A percentile compares a stretch with the other conserved stretches of the same genome.
These are phyloP conservation scores for Amyloporia xantha DNA, from an alignment of 768 basidiomycete genomes.

Conservation along the genomic window DNA sequence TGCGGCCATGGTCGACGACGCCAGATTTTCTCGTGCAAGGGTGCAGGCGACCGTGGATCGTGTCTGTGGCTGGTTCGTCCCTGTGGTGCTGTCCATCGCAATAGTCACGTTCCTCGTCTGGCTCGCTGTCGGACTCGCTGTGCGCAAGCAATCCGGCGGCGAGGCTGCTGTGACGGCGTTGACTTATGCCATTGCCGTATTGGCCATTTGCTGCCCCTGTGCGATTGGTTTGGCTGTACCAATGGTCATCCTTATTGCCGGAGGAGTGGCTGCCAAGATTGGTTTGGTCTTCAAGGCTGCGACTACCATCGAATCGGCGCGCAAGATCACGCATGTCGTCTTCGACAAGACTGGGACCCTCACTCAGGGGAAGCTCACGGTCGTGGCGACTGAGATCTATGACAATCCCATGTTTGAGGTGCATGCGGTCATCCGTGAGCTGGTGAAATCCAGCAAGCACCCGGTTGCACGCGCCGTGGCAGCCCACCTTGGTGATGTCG, in stretches of 20 bases:
- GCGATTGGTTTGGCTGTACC: constrained; percentile 33
- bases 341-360: constrained; percentile 62
- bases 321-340: constrained; percentile 37
- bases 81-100: constrained; percentile 37
- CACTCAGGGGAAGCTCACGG: constrained; percentile 35
- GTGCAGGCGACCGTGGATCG: constrained; percentile 44
- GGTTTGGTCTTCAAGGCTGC: constrained; percentile 29
- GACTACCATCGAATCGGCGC: constrained; percentile 36
- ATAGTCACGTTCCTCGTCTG: constrained; percentile 31
- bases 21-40: constrained; percentile 30
- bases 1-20: constrained; percentile 28
- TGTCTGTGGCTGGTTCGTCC: constrained; percentile 43
- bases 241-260: constrained; percentile 30
- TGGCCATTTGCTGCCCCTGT: constrained; percentile 51
- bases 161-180: constrained; percentile 31
- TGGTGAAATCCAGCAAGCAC: constrained; percentile 29
- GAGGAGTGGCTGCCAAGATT: constrained; percentile 25
- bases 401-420: constrained; percentile 8
- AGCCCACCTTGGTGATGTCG: constrained; percentile 19
- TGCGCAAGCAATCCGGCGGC: constrained; percentile 19
- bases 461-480: constrained; percentile 30
- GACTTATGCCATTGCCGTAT: constrained; percentile 44
- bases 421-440: constrained; percentile 17
- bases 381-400: constrained; percentile 28
- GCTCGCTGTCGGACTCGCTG: constrained; percentile 28